Base-by-base conservation (phyloP, 768 basidiomycete species). In the Tulasnella sp. region DNA sequence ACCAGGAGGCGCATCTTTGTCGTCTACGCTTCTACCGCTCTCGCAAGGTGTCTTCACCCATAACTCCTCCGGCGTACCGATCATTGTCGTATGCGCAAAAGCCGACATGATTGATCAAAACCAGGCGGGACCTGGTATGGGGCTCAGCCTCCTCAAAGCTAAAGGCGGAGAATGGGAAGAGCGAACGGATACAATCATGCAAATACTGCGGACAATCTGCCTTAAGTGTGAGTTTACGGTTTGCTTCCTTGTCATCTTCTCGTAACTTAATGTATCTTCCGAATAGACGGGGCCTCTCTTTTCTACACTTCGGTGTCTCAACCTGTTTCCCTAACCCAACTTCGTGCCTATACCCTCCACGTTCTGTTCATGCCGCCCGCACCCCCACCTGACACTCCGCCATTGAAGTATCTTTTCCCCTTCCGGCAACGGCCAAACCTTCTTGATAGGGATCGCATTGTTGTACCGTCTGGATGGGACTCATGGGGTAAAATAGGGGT, bases 381-480 rank as follows among this genome's bases (percentile, higher is more conserved):
- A 10, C 89, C 90, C 44, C 88, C 90, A 5, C 85, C 80, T 20
- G 83, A 84, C 15, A 83, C 85, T 0, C 85, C 87, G 26, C 90
- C 92, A 6, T 85, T 86, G 37, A 90, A 91, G 51, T 93, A 94
- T 81, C 89, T 91, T 1, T 98, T 98, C 85, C 91, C 94, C 0
- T 99, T 98, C 84, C 85, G 87, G 3, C 89, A 94, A 77, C 92
- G 93, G 80, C 92, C 98, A 1, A 99, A 98, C 83, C 92, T 93
- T 0, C 86, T 99, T 70, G 98, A 99, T 83, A 90, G 98, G 42
- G 96, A 98, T 82, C 91, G 90, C 16, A 92, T 98, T 74, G 89
- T 98, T 67, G 91, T 99, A 7, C 98, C 97, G 0, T 89, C 94
- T 1, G 98, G 98, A 0, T 99, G 98, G 98, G 98, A 99, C 82